Conservation (phyloP, 495 filamentous ascomycete genomes). For the Podospora conica region DNA sequence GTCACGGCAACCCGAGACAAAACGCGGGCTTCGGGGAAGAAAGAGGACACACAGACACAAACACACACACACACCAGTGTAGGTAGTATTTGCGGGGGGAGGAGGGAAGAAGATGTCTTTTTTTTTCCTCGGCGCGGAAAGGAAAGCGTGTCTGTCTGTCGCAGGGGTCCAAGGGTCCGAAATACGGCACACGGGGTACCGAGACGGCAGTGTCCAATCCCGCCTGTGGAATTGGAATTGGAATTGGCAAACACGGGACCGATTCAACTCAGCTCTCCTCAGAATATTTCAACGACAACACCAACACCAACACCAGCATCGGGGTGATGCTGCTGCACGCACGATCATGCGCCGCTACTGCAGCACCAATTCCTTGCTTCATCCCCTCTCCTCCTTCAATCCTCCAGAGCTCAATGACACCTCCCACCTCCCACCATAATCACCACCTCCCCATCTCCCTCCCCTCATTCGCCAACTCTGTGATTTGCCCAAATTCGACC, state of each 20-base stretch:
- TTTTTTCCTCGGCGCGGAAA: neutral
- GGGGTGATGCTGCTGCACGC: too few relatives aligned
- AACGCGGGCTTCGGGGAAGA: neutral
- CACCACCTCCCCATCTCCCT: neutral
- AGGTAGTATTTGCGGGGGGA: neutral
- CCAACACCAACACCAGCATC: too few relatives aligned
- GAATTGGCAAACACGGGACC: neutral
- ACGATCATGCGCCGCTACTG: too few relatives aligned
- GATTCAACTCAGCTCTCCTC: neutral
- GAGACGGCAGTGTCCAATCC: neutral
- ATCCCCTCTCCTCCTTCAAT: too few relatives aligned
- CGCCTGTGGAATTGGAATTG: neutral
- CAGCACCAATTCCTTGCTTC: too few relatives aligned
- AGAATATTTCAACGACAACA: neutral
- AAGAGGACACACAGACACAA: conserved; percentile 1
- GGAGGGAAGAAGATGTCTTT: neutral
- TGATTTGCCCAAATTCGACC: conserved; percentile 5
- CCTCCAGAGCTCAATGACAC: too few relatives aligned
- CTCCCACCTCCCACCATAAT: neutral
- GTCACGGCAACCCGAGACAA: neutral
- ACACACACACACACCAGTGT: neutral
- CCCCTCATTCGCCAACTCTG: conserved; percentile 4
- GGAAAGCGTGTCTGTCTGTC: neutral
- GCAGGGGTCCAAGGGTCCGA: neutral
- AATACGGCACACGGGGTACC: neutral